A percentile compares a stretch with the other conserved stretches of the same genome.
Evolutionary conservation across 352 stramenopile species (phyloP).

Genomic region (Pythium graminicola): DNA sequence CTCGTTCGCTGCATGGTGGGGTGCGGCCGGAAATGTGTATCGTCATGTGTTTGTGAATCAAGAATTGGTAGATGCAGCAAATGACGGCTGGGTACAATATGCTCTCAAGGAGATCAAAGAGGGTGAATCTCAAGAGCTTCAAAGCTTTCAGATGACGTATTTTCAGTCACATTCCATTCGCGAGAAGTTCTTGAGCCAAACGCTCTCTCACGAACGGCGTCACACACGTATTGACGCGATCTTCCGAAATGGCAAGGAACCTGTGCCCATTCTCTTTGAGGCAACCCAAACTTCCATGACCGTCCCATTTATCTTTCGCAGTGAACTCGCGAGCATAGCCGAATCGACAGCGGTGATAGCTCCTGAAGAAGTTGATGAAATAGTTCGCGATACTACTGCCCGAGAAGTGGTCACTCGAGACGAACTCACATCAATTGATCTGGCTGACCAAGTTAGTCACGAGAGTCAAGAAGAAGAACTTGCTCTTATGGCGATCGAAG

Average conservation of each 20-base stretch:
- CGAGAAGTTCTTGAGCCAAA: conserved; percentile 38
- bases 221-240: conserved; percentile 16
- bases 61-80: conserved; percentile 40
- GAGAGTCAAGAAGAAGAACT: conserved; percentile 21
- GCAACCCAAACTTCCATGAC: conserved; percentile 29
- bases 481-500: conserved; percentile 29
- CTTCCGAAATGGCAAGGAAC: conserved; percentile 29
- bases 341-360: neutral
- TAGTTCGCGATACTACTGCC: neutral
- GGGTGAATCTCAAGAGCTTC: neutral
- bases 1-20: conserved; percentile 60
- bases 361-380: neutral
- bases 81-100: conserved; percentile 24
- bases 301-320: conserved; percentile 31
- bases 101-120: neutral
- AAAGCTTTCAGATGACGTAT: conserved; percentile 36
- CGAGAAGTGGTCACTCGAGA: too few relatives aligned
- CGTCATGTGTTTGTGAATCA: conserved; percentile 45
- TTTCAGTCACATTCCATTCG: conserved; percentile 36
- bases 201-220: conserved; percentile 35
- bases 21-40: conserved; percentile 34
- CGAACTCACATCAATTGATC: too few relatives aligned
- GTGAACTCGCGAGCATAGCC: too few relatives aligned
- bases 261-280: conserved; percentile 39
- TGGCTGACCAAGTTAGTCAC: too few relatives aligned